Evolutionary conservation across 2,329 filamentous ascomycete genomes (phyloP).

Genomic region (Dactylella cylindrospora): DNA sequence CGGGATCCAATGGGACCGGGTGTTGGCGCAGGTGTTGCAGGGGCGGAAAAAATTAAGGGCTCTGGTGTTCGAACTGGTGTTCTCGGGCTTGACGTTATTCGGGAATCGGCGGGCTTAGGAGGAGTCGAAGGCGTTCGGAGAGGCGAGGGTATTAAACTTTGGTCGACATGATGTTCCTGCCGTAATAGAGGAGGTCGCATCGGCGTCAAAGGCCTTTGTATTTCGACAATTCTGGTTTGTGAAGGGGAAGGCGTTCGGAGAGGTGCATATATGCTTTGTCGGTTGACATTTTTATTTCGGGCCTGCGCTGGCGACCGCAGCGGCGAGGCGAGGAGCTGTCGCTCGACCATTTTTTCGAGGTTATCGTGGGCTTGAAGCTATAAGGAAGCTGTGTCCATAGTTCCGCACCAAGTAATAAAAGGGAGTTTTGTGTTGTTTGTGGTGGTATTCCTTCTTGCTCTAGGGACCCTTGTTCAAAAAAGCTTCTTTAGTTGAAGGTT

Average conservation of each 20-base stretch:
- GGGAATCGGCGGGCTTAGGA: conserved; percentile 8
- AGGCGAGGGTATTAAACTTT: conserved; percentile 22
- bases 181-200: conserved; percentile 31
- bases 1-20: conserved; percentile 30
- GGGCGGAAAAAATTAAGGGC: conserved; percentile 35
- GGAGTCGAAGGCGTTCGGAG: conserved; percentile 23
- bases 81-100: conserved; percentile 9
- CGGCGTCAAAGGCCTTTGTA: conserved; percentile 24
- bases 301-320: conserved; percentile 30
- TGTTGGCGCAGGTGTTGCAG: conserved; percentile 31
- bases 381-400: no score
- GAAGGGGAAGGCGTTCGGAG: conserved; percentile 37
- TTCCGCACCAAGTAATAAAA: no score
- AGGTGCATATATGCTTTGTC: conserved; percentile 33
- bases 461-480: no score
- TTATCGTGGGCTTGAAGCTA: no score
- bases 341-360: conserved; percentile 28
- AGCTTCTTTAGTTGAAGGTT: no score
- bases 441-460: no score
- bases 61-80: conserved; percentile 27
- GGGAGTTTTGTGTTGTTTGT: no score
- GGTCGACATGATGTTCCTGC: conserved; percentile 12
- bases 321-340: conserved; percentile 37
- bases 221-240: conserved; percentile 9
- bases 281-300: conserved; percentile 15